A percentile compares a stretch with the other conserved stretches of the same genome.
Conservation (phyloP, 306 rosid genomes). For the Trifolium repens region DNA sequence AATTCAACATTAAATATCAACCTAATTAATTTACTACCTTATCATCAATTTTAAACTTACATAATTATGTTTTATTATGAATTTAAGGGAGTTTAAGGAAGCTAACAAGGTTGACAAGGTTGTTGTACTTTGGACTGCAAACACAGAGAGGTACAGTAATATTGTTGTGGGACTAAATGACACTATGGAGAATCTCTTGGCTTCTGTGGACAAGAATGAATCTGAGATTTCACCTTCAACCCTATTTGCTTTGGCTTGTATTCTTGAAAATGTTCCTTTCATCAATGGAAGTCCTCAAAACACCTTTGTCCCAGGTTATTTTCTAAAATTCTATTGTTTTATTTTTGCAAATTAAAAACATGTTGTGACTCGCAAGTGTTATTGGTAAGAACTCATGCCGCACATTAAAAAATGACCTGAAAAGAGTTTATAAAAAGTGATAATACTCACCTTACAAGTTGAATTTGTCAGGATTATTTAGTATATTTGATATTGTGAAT, state of each 20-base stretch:
- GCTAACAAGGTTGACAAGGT: constrained; percentile 78
- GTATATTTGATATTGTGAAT: too few species aligned
- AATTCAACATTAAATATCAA: background rate
- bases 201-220: constrained; percentile 84
- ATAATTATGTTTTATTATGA: constrained; percentile 4
- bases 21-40: background rate
- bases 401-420: too few species aligned
- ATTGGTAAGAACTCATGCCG: too few species aligned
- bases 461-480: too few species aligned
- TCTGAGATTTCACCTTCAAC: constrained; percentile 98
- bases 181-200: constrained; percentile 77
- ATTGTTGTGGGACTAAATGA: constrained; percentile 82
- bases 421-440: too few species aligned
- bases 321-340: background rate
- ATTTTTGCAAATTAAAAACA: background rate
- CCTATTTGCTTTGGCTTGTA: constrained; percentile 82
- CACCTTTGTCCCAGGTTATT: constrained; percentile 87
- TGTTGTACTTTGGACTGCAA: constrained; percentile 97
- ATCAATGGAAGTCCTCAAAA: constrained; percentile 98
- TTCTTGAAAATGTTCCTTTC: constrained; percentile 81
- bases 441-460: too few species aligned
- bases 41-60: constrained; percentile 31
- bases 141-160: constrained; percentile 96
- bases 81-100: constrained; percentile 84
- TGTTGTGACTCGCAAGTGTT: too few species aligned